Percentiles rank a stretch among this genome's conserved stretches.
Conservation (phyloP, 208 protist genomes). For the Angomonas ambiguus region DNA sequence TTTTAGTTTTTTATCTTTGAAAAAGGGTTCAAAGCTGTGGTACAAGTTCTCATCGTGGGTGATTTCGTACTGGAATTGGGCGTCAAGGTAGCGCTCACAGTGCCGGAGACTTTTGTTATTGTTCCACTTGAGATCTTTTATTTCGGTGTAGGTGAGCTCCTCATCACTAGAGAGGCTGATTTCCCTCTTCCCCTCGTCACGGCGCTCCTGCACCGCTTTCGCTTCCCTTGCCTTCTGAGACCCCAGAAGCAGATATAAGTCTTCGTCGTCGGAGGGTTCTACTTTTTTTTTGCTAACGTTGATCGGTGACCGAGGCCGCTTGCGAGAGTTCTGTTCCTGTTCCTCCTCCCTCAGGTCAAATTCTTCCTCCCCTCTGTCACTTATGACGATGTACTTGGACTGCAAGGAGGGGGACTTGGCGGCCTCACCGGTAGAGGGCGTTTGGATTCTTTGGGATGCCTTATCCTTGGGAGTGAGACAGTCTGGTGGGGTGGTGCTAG, state of each 20-base stretch:
- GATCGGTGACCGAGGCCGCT: not conserved
- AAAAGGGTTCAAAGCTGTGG: conserved; percentile 71
- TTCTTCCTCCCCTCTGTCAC: conserved; percentile 13
- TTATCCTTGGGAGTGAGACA: not conserved
- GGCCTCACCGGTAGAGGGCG: conserved; percentile 11
- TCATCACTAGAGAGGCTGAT: not conserved
- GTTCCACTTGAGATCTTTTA: conserved; percentile 26
- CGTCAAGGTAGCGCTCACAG: conserved; percentile 43
- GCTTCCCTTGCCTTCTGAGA: conserved; percentile 40
- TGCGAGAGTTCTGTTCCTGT: not conserved
- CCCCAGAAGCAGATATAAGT: conserved; percentile 71
- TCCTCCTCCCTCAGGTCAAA: not conserved
- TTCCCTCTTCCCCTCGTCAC: conserved; percentile 8
- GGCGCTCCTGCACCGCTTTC: conserved; percentile 22
- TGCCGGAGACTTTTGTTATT: conserved; percentile 16
- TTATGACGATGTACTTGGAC: conserved; percentile 11
- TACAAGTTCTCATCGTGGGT: conserved; percentile 31
- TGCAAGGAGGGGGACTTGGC: conserved; percentile 12
- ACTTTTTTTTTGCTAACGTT: not conserved
- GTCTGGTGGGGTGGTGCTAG: not conserved
- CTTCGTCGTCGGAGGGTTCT: conserved; percentile 59
- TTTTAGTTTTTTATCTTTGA: conserved; percentile 41
- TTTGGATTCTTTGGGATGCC: no score
- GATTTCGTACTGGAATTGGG: conserved; percentile 70
- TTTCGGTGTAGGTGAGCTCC: conserved; percentile 20